Evolutionary conservation across 805 yeast species (phyloP).

Genomic region (Candida bentonensis): DNA sequence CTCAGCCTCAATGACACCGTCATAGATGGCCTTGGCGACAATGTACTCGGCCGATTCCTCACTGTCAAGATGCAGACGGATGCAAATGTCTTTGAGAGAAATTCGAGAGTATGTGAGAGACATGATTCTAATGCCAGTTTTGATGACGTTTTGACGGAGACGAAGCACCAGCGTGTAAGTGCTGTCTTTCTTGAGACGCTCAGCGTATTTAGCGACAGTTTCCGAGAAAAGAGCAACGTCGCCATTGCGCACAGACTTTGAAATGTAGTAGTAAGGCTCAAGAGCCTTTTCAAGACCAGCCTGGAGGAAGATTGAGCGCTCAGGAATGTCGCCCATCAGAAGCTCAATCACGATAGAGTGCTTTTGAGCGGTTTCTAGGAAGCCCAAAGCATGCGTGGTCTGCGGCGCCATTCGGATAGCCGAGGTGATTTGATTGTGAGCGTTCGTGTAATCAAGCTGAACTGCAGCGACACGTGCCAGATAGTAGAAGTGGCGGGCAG

Average conservation of each 20-base stretch:
- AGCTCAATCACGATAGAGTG: constrained; percentile 78
- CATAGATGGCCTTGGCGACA: constrained; percentile 92
- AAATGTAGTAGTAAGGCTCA: constrained; percentile 71
- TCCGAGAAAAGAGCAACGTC: constrained; percentile 71
- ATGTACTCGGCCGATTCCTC: constrained; percentile 96
- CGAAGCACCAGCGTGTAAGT: constrained; percentile 75
- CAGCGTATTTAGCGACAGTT: constrained; percentile 50
- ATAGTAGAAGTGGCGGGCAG: constrained; percentile 84
- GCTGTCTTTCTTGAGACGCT: constrained; percentile 55
- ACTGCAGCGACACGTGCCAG: constrained; percentile 82
- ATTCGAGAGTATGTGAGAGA: constrained; percentile 83
- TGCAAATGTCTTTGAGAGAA: constrained; percentile 84
- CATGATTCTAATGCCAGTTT: constrained; percentile 90
- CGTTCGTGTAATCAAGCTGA: constrained; percentile 83
- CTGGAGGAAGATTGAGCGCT: constrained; percentile 64
- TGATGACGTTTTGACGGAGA: constrained; percentile 90
- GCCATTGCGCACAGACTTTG: constrained; percentile 86
- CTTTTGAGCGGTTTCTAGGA: constrained; percentile 79
- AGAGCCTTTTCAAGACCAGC: constrained; percentile 43
- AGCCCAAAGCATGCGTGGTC: constrained; percentile 70
- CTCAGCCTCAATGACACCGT: constrained; percentile 91
- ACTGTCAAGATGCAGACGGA: constrained; percentile 79
- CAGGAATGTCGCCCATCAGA: constrained; percentile 95
- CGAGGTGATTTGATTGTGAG: constrained; percentile 81
- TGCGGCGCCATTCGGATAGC: constrained; percentile 96